phyloP scores from a whole-genome alignment of 164 flowering plant genomes.

The Vitis amurensis region DNA sequence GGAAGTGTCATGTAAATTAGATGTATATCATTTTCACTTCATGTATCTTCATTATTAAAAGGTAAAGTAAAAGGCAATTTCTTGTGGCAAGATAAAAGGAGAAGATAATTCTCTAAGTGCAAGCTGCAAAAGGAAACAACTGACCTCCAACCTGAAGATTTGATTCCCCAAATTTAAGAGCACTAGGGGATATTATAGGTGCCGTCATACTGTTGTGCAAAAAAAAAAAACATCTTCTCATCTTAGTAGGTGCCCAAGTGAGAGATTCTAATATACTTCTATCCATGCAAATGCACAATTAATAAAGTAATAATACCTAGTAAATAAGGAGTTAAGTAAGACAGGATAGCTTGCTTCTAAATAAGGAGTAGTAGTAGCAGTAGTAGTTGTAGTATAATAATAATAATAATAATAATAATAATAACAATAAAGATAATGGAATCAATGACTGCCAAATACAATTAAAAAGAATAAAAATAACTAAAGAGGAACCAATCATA shows the following conservation, averaged over 20 bases:
- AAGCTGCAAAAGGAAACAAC: conserved; percentile 9
- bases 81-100: background rate
- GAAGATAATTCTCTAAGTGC: background rate
- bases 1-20: background rate
- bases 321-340: background rate
- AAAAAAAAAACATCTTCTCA: conserved; percentile 8
- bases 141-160: conserved; percentile 75
- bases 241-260: background rate
- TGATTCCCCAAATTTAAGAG: conserved; percentile 77
- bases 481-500: too few species aligned
- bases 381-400: background rate
- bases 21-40: background rate
- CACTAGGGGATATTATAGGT: conserved; percentile 72
- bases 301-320: background rate
- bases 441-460: too few species aligned
- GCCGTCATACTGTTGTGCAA: conserved; percentile 78
- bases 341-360: background rate
- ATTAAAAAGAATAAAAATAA: too few species aligned
- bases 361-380: background rate
- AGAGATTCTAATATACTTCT: conserved; percentile 1
- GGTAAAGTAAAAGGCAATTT: background rate
- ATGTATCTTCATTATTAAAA: background rate
- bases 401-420: too few species aligned
- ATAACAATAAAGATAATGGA: too few species aligned
- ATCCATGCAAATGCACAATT: background rate